phyloP scores from a whole-genome alignment of 768 basidiomycete genomes.

The Mycena latifolia region DNA sequence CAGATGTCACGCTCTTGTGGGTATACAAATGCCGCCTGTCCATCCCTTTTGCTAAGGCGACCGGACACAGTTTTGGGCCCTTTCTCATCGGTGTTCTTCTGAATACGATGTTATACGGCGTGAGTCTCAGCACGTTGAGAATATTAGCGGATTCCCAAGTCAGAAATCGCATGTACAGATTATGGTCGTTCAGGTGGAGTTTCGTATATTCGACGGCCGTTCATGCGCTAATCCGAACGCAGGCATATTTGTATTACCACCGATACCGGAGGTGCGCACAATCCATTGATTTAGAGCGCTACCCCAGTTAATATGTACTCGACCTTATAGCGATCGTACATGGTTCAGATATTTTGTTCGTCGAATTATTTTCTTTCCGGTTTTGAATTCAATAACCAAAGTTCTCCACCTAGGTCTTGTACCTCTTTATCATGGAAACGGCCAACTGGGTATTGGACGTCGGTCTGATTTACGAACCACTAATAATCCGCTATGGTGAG shows the following conservation, averaged over 20 bases:
- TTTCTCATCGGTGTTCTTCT: conserved; percentile 4
- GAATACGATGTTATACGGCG: conserved; percentile 3
- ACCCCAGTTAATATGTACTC: background rate
- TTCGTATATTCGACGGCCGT: no score
- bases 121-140: background rate
- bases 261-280: background rate
- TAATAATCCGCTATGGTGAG: conserved; percentile 19
- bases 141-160: background rate
- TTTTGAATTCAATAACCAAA: no score
- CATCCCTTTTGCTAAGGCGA: background rate
- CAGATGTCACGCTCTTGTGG: background rate
- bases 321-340: conserved; percentile 17
- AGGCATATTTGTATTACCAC: conserved; percentile 11
- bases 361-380: background rate
- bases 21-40: background rate
- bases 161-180: no score
- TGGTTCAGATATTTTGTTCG: conserved; percentile 15
- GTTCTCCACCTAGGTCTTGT: conserved; percentile 2
- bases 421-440: conserved; percentile 16
- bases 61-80: background rate
- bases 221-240: background rate
- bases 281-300: background rate
- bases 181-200: conserved; percentile 2
- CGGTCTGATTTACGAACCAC: conserved; percentile 16
- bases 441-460: conserved; percentile 20